Conservation (phyloP, 176 grass and related monocot genomes). For the Pontederia paniculata region DNA sequence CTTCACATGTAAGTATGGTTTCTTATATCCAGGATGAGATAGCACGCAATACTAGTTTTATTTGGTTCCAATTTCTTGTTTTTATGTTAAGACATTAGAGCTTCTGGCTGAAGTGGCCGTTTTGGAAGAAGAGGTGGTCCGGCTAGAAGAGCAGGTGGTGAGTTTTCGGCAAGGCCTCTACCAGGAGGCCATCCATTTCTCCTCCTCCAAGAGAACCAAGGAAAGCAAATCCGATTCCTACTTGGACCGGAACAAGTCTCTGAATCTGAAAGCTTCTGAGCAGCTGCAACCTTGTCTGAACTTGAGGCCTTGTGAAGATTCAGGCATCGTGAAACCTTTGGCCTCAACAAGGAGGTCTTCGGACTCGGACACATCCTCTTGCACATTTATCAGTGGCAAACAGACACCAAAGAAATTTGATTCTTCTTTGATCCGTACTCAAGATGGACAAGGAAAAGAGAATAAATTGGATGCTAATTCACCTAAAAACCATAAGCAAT, state of each 20-base stretch:
- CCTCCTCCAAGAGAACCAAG: slow-evolving; percentile 34
- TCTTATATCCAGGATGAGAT: neutral
- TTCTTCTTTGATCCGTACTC: slow-evolving; percentile 7
- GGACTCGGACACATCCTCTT: slow-evolving; percentile 23
- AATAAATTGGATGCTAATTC: slow-evolving; percentile 47
- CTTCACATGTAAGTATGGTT: slow-evolving; percentile 49
- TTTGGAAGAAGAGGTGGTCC: slow-evolving; percentile 85
- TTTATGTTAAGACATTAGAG: slow-evolving; percentile 56
- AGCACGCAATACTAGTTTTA: neutral
- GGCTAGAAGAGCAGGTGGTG: slow-evolving; percentile 93
- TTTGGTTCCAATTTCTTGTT: slow-evolving; percentile 16
- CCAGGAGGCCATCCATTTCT: slow-evolving; percentile 77
- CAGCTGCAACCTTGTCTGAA: slow-evolving; percentile 27
- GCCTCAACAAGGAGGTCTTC: slow-evolving; percentile 1
- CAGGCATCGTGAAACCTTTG: neutral
- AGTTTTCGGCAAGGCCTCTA: slow-evolving; percentile 93
- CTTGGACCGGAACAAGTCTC: neutral
- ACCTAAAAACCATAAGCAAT: slow-evolving; percentile 28
- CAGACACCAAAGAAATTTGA: slow-evolving; percentile 28
- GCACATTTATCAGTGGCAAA: slow-evolving; percentile 20
- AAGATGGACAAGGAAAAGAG: slow-evolving; percentile 50
- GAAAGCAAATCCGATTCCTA: slow-evolving; percentile 4
- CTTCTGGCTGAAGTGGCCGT: slow-evolving; percentile 95
- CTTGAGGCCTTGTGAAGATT: slow-evolving; percentile 10
- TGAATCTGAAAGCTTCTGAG: slow-evolving; percentile 8